Conservation (phyloP, 2,329 filamentous ascomycete genomes). For the Dryadomyces quercus-mongolicae region DNA sequence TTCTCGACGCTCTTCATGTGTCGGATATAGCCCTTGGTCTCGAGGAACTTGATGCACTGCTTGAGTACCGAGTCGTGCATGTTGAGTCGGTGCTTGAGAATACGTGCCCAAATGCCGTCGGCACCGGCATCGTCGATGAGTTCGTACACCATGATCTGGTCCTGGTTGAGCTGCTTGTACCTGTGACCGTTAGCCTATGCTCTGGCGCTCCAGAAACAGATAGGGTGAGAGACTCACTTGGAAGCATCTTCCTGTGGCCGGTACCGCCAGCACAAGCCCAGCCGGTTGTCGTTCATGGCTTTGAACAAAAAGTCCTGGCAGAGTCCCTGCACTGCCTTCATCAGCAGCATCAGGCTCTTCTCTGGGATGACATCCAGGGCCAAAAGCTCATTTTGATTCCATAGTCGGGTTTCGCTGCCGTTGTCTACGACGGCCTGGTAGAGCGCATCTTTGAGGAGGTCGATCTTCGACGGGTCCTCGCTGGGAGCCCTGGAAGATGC, state of each 20-base stretch:
- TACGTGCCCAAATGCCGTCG: slow-evolving; percentile 85
- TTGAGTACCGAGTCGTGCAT: slow-evolving; percentile 76
- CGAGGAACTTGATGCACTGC: slow-evolving; percentile 71
- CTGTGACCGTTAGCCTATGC: not conserved
- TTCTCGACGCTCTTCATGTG: slow-evolving; percentile 86
- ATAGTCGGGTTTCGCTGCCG: slow-evolving; percentile 34
- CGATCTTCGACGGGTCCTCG: slow-evolving; percentile 27
- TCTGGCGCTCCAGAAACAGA: not conserved
- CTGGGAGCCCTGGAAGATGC: slow-evolving; percentile 10
- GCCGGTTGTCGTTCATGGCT: slow-evolving; percentile 28
- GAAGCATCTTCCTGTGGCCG: slow-evolving; percentile 47
- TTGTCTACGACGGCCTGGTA: slow-evolving; percentile 43
- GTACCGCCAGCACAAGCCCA: slow-evolving; percentile 44
- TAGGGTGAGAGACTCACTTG: slow-evolving; percentile 31
- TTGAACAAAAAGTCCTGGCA: slow-evolving; percentile 49
- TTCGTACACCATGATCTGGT: slow-evolving; percentile 74
- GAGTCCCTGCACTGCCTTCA: slow-evolving; percentile 44
- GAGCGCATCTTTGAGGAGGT: slow-evolving; percentile 41
- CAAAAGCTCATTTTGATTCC: slow-evolving; percentile 46
- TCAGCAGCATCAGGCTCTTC: slow-evolving; percentile 40
- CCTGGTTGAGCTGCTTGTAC: slow-evolving; percentile 54
- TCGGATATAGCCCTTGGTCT: slow-evolving; percentile 70
- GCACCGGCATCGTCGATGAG: slow-evolving; percentile 76
- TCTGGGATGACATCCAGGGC: slow-evolving; percentile 45
- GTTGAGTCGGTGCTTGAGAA: slow-evolving; percentile 66